These are phyloP conservation scores for Boletus tomentosulus DNA, from an alignment of 768 basidiomycete species.

Conservation along the genomic window DNA sequence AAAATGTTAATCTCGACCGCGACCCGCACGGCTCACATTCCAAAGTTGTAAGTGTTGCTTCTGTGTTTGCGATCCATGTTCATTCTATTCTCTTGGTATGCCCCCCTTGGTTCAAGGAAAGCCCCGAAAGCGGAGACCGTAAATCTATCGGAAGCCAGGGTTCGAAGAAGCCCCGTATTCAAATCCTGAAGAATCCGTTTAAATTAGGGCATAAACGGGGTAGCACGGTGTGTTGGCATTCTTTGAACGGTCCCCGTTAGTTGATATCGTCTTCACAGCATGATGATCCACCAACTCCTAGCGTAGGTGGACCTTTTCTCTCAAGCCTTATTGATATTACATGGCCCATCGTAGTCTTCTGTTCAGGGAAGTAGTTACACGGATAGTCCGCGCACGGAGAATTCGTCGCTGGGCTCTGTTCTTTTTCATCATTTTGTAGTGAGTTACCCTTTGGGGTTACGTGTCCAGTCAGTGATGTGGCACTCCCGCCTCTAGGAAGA, in stretches of 20 bases:
- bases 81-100: neutral
- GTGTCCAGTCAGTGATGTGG: neutral
- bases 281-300: neutral
- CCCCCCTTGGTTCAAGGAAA: neutral
- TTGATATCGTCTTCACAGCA: slow-evolving; percentile 2
- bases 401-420: too few relatives aligned
- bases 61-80: neutral
- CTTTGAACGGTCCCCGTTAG: neutral
- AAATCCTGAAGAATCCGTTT: neutral
- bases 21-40: neutral
- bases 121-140: neutral
- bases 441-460: too few relatives aligned
- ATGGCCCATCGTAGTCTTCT: slow-evolving; percentile 2
- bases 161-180: neutral
- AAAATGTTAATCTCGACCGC: neutral
- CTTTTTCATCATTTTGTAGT: too few relatives aligned
- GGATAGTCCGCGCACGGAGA: too few relatives aligned
- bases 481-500: slow-evolving; percentile 2
- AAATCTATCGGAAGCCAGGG: neutral
- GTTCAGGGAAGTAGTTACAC: slow-evolving; percentile 1
- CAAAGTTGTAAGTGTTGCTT: neutral
- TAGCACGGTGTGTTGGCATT: neutral
- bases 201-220: neutral
- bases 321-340: neutral
- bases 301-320: slow-evolving; percentile 3